Conservation (phyloP, 805 yeast species). For the Barnettozyma sp. region DNA sequence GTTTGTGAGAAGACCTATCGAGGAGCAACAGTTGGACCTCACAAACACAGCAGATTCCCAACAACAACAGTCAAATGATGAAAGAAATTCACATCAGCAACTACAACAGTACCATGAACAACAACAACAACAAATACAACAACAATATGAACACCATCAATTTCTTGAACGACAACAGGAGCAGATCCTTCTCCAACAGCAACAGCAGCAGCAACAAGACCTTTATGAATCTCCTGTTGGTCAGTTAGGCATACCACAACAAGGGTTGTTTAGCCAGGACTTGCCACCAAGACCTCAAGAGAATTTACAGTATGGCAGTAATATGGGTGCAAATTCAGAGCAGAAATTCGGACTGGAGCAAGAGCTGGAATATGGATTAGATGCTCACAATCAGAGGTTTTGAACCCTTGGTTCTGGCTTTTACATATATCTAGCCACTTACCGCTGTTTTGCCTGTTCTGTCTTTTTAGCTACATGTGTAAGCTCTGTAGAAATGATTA, state of each 20-base stretch:
- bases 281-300: slow-evolving; percentile 62
- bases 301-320: slow-evolving; percentile 22
- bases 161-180: slow-evolving; percentile 14
- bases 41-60: slow-evolving; percentile 25
- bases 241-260: slow-evolving; percentile 44
- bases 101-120: slow-evolving; percentile 20
- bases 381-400: slow-evolving; percentile 23
- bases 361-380: slow-evolving; percentile 63
- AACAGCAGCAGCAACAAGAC: slow-evolving; percentile 13
- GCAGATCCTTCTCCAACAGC: slow-evolving; percentile 3
- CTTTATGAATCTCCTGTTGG: slow-evolving; percentile 25
- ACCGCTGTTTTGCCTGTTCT: too few relatives aligned
- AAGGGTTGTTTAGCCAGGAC: slow-evolving; percentile 38
- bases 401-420: too few relatives aligned
- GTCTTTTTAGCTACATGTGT: too few relatives aligned
- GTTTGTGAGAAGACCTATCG: slow-evolving; percentile 71
- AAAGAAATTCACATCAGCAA: slow-evolving; percentile 17
- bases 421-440: too few relatives aligned
- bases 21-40: slow-evolving; percentile 40
- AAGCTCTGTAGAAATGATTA: too few relatives aligned
- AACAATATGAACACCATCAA: slow-evolving; percentile 14
- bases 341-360: slow-evolving; percentile 55
- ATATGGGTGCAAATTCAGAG: slow-evolving; percentile 22
- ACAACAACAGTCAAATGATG: slow-evolving; percentile 14
- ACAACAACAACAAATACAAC: slow-evolving; percentile 16